Base-by-base conservation (phyloP, 2,329 filamentous ascomycete species). In the Penicillium sp. region DNA sequence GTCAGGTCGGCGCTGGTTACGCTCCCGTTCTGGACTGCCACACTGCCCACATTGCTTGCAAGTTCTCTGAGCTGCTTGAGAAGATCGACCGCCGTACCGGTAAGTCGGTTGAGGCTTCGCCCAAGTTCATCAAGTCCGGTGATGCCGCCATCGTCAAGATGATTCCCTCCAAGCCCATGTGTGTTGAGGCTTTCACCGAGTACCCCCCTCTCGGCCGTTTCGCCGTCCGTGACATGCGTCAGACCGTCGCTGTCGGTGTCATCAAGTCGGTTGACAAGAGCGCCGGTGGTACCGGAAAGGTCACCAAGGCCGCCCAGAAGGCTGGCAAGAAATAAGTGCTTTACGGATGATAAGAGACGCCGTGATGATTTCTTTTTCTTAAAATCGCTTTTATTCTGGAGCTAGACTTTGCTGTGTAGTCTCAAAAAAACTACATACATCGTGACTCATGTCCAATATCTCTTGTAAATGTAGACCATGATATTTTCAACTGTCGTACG, bases 51-150 rank as follows among this genome's bases (percentile, higher is more conserved):
- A 98, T 98, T 82, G 92, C 92, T 67, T 98, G 92, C 92, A 96
- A 96, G 86, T 98, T 98, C 82, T 73, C 86, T 65, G 92, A 96
- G 85, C 83, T 98, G 67, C 79, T 90, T 58, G 87, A 96, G 86
- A 98, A 98, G 90, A 98, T 98, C 67, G 92, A 98, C 73, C 89
- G 92, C 76, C 92, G 92, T 87, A 95, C 92, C 70, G 92, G 92
- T 73, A 98, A 98, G 84, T 85, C 89, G 58, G 80, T 86, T 67
- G 92, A 98, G 76, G 68, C 77, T 71, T 70, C 67, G 67, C 92
- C 92, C 76, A 98, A 98, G 85, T 96, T 95, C 84, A 89, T 98
- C 86, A 98, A 98, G 88, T 95, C 90, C 66, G 92, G 92, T 84
- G 92, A 98, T 73, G 90, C 92, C 60, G 90, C 90, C 73, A 98